A percentile compares a stretch with the other conserved stretches of the same genome.
Evolutionary conservation across 208 protist species (phyloP).

Genomic region (Acanthamoeba rhysodes): DNA sequence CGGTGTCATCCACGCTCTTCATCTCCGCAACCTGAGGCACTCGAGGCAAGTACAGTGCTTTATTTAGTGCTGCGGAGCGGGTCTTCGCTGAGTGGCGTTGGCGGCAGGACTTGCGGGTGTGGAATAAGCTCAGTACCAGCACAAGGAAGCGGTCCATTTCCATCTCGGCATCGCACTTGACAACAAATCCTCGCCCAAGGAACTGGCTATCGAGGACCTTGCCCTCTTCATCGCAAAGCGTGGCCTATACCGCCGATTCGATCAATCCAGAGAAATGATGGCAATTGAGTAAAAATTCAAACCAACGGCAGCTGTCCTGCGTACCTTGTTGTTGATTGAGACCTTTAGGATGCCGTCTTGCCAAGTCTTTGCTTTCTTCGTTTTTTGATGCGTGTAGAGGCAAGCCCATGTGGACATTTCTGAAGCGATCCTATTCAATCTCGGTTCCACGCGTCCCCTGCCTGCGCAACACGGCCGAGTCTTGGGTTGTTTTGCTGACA

Average conservation of each 20-base stretch:
- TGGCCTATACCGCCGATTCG: neutral
- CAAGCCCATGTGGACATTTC: slow-evolving; percentile 17
- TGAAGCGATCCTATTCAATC: neutral
- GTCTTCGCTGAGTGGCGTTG: neutral
- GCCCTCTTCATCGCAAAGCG: slow-evolving; percentile 69
- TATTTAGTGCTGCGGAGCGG: neutral
- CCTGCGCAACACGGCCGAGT: too few relatives aligned
- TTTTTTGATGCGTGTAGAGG: slow-evolving; percentile 76
- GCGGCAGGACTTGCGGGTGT: neutral
- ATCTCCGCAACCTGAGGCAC: neutral
- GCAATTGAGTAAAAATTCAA: neutral
- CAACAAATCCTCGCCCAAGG: slow-evolving; percentile 3
- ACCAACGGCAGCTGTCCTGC: neutral
- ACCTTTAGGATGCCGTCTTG: slow-evolving; percentile 53
- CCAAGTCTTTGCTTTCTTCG: slow-evolving; percentile 67
- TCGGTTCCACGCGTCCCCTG: too few relatives aligned
- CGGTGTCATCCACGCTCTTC: neutral
- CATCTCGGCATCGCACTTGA: slow-evolving; percentile 46
- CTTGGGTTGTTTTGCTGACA: too few relatives aligned
- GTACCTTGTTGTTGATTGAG: slow-evolving; percentile 61
- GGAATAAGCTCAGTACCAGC: slow-evolving; percentile 9
- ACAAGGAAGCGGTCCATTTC: slow-evolving; percentile 72
- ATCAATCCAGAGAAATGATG: neutral
- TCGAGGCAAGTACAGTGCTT: neutral
- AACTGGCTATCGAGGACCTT: slow-evolving; percentile 72